Evolutionary conservation across 2,329 filamentous ascomycete species (phyloP).

Genomic region (Aureobasidium sp.): DNA sequence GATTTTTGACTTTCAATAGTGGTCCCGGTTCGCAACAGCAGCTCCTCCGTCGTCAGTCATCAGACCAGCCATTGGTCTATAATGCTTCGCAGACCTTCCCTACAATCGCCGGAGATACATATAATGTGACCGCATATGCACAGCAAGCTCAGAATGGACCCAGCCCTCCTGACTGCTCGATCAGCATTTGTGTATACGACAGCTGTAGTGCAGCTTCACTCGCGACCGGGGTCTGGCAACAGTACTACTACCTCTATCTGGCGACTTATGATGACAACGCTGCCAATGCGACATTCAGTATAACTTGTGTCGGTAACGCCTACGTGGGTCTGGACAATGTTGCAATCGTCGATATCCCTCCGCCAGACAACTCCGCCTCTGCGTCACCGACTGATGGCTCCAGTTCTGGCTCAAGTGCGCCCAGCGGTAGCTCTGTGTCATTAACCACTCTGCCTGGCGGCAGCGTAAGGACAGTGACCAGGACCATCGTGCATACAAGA

Average conservation of each 20-base stretch:
- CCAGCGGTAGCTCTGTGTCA: not conserved
- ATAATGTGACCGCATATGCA: slow-evolving; percentile 1
- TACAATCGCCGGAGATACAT: not conserved
- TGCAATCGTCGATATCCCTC: slow-evolving; percentile 1
- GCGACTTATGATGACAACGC: not conserved
- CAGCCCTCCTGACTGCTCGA: not conserved
- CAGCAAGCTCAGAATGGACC: not conserved
- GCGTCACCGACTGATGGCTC: not conserved
- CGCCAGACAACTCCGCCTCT: not conserved
- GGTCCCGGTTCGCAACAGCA: not conserved
- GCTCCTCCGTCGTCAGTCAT: not conserved
- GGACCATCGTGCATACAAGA: not conserved
- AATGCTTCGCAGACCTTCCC: not conserved
- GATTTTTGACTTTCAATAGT: slow-evolving; percentile 5
- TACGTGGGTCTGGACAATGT: slow-evolving; percentile 10
- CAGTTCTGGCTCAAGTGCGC: not conserved
- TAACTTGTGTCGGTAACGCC: slow-evolving; percentile 3
- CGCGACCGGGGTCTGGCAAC: not conserved
- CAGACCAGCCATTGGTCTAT: not conserved
- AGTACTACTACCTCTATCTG: not conserved
- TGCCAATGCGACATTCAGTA: not conserved
- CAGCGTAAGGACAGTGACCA: not conserved
- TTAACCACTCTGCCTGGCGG: not conserved
- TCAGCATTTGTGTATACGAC: not conserved
- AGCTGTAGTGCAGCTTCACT: not conserved